Evolutionary conservation across 805 yeast species (phyloP), one percentile per base, ranked within the genome.

Genomic region (Vanderwaltozyma tropicalis): DNA sequence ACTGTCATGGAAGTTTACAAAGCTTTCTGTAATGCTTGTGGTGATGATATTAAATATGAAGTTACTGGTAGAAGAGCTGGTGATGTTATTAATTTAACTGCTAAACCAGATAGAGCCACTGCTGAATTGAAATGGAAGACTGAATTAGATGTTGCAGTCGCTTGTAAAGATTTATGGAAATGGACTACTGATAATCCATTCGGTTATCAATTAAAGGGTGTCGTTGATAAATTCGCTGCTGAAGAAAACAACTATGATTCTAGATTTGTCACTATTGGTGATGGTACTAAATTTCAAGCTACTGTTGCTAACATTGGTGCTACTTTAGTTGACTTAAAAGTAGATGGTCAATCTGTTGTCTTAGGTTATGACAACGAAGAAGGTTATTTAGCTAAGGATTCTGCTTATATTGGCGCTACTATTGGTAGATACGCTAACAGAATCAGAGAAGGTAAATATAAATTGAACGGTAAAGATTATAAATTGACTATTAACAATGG

Each of bases 31-130:
- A 66, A 67, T 36, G 81, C 81, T 10, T 77, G 75, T 6, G 86
- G 86, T 28, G 63, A 69, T 32, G 67, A 71, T 25, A 66, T 83
- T 37, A 81, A 87, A 5, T 76, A 68, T 50, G 78, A 76, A 45
- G 66, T 81, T n/a, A 72, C 66, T 27, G 76, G 71, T 5, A 72
- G 87, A 56, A 71, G 92, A 41, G 76, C 66, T 13, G 92, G 94
- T 25, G 94, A 83, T 56, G 94, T 82, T 16, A 66, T 80, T 30
- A 67, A 81, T 50, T 71, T 84, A 52, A 78, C 89, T 3, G 86
- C 92, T 8, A 70, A 74, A 51, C 77, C 86, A 12, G 61, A 67
- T 10, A 67, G 86, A 37, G 92, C 94, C 14, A 71, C 72, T 44
- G 37, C 46, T 3, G 92, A 83, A 61, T 67, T 83, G 41, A 52